Base-by-base conservation (phyloP, 2,329 filamentous ascomycete genomes). In the Epicoccum nigrum region DNA sequence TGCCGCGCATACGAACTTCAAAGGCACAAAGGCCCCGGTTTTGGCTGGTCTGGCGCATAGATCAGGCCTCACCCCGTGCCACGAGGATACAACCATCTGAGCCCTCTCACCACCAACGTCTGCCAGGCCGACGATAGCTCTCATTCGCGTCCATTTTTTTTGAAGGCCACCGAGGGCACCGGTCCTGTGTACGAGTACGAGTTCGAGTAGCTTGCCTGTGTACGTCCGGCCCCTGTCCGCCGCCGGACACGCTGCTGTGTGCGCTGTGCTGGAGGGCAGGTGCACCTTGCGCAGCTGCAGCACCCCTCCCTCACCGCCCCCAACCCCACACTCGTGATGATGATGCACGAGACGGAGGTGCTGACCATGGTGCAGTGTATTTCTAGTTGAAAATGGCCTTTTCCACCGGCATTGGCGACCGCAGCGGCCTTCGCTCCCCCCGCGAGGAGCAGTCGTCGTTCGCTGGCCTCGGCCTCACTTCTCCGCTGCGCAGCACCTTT, bases 341-440 rank as follows among this genome's bases (percentile, higher is more conserved):
- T 55, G 41, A 46, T 51, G 41, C 50, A 51, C 53, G 28, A 48
- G 42, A 52, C 48, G 54, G 54, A 49, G 46, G 50, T 54, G 62
- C 69, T 73, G 68, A 73, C 63, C n/a, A 35, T 37, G 35, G 38
- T 32, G 40, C 65, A 71, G 69, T 72, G 69, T 72, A 71, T 70
- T 72, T 72, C 60, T 73, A 72, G 64, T 54, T 49, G 54, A 65
- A 41, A 48, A 89, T 89, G 86, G 83, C 85, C 62, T 88, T 83
- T 76, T 83, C 83, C 62, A 81, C 82, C 69, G 81, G 81, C 68
- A 75, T 83, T 70, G 83, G 78, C 69, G 83, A 85, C 67, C 80
- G 83, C 71, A 89, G 90, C 83, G 89, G 93, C 76, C 92, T 75
- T 86, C 89, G 75, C 44, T 89, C 89, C 63, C 85, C 90, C 48